Evolutionary conservation across 345 rosid species (phyloP).

Genomic region (Psidium guajava): DNA sequence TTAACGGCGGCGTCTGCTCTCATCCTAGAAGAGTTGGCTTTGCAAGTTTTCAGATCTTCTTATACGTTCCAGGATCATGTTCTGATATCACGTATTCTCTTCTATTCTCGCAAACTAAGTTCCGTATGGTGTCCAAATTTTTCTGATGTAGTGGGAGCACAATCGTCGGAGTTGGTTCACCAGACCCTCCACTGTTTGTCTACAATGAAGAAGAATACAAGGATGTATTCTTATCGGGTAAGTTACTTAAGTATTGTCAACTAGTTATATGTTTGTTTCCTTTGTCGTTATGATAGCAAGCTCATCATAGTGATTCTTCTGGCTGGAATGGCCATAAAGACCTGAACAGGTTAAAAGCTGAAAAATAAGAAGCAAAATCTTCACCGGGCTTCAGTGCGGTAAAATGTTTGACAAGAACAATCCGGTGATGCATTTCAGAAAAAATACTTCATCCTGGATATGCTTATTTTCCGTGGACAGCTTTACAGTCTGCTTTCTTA

Average conservation of each 20-base stretch:
- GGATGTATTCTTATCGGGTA: conserved; percentile 84
- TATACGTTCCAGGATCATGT: neutral
- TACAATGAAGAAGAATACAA: conserved; percentile 71
- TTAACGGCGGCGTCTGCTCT: neutral
- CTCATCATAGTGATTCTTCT: neutral
- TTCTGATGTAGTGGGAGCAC: conserved; percentile 74
- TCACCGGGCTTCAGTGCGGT: neutral
- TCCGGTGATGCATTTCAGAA: neutral
- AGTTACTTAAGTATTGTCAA: neutral
- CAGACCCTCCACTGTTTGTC: conserved; percentile 84
- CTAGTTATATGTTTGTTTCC: neutral
- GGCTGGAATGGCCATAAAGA: neutral
- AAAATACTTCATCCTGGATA: neutral
- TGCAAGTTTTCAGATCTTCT: neutral
- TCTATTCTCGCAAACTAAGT: neutral
- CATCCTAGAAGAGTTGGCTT: neutral
- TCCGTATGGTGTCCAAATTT: neutral
- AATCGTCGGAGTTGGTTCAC: conserved; percentile 86
- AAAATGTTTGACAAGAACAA: neutral
- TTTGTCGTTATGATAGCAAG: neutral
- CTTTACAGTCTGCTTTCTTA: neutral
- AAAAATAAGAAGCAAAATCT: neutral
- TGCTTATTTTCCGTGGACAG: neutral
- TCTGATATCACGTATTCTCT: neutral
- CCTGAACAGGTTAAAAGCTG: neutral